Base-by-base conservation (phyloP, 352 stramenopile genomes). In the Globisporangium uncinulatum region DNA sequence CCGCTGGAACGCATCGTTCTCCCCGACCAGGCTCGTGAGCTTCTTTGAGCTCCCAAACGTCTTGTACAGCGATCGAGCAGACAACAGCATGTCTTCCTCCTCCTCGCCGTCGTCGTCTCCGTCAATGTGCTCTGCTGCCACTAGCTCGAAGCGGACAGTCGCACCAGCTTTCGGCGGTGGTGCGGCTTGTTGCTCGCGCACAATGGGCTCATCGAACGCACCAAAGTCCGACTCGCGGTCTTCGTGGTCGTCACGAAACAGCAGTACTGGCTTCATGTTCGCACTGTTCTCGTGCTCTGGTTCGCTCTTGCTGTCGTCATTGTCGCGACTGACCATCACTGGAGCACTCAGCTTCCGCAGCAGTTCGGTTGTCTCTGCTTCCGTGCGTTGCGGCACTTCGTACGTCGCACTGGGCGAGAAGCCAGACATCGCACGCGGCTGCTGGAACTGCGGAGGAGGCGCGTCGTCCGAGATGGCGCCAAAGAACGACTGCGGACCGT, bases 1-100 rank as follows among this genome's bases (percentile, higher is more conserved):
- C 31, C 71, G 76, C 60, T 83, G 74, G 44, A 87, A 81, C 32
- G 74, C 54, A 36, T 61, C 53, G 56, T 83, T 74, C 46, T 69
- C 69, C 21, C 74, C 73, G 14, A 72, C 70, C 9, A 83, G 59
- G 5, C 63, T 62, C 19, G 65, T 77, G 43, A 87, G 65, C 54
- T 80, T 67, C 32, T 73, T 71, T 14, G 74, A 72, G 69, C 71
- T 79, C 20, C 79, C 71, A 13, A 77, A 79, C 31, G 58, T 57
- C 24, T 74, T 67, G 56, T 76, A 83, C 37, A 81, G 53, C 37
- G 63, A 57, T 0, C 72, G 71, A 9, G 72, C 72, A 0, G 69
- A 81, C n/a, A 77, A 42, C 31, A 79, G 54, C 53, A 61, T 56
- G 19, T 71, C 62, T 0, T 73, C 63, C 0, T 67, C 58, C 5